Percentiles rank a stretch among this genome's conserved stretches.
phyloP scores from a whole-genome alignment of 2,329 filamentous ascomycete species.

The Aspergillus persii region DNA sequence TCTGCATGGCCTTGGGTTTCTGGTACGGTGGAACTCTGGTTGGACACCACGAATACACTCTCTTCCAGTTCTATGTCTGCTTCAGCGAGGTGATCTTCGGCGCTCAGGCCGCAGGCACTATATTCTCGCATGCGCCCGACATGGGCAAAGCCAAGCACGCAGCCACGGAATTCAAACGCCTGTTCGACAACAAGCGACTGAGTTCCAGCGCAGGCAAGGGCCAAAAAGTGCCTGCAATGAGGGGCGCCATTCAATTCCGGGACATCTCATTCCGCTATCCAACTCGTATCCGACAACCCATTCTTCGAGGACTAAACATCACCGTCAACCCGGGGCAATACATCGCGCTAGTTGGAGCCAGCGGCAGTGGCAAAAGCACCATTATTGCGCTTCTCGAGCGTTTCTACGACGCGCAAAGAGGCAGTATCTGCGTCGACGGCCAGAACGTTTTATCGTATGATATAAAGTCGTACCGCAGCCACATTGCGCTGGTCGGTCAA shows the following conservation, averaged over 20 bases:
- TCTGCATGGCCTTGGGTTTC: conserved; percentile 50
- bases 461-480: conserved; percentile 58
- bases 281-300: conserved; percentile 14
- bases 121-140: conserved; percentile 33
- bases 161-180: conserved; percentile 38
- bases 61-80: conserved; percentile 43
- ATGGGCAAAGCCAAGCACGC: conserved; percentile 32
- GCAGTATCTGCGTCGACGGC: conserved; percentile 63
- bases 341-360: conserved; percentile 53
- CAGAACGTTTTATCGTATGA: conserved; percentile 57
- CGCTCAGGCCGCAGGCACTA: conserved; percentile 25
- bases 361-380: conserved; percentile 60
- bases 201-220: conserved; percentile 54
- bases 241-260: conserved; percentile 35
- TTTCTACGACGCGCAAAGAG: conserved; percentile 66
- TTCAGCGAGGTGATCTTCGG: conserved; percentile 45
- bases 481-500: conserved; percentile 68
- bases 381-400: conserved; percentile 59
- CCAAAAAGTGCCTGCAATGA: conserved; percentile 58
- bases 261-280: conserved; percentile 41
- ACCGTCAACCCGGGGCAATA: conserved; percentile 47
- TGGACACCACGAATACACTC: conserved; percentile 45
- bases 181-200: conserved; percentile 46
- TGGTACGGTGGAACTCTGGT: conserved; percentile 66
- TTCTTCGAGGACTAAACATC: conserved; percentile 20